phyloP scores from a whole-genome alignment of 2,329 filamentous ascomycete species.

The Pestalotiopsis sp. region DNA sequence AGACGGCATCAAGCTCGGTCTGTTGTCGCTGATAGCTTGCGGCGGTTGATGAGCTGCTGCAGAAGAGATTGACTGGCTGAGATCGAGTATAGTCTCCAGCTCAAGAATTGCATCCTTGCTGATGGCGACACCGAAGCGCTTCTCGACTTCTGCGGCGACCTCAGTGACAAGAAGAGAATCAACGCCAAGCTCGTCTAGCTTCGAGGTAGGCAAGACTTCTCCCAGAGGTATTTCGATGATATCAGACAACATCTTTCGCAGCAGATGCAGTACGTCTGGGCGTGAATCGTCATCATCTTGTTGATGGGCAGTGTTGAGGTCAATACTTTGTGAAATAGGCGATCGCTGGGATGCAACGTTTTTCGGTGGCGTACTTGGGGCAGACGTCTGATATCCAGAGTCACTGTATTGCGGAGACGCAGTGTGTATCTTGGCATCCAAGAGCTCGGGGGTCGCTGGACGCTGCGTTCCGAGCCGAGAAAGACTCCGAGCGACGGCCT shows the following conservation, averaged over 20 bases:
- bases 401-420: not conserved
- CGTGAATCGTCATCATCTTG: not conserved
- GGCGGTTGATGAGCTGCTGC: not conserved
- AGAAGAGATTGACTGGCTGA: not conserved
- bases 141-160: slow-evolving; percentile 31
- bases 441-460: not conserved
- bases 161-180: slow-evolving; percentile 40
- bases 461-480: not conserved
- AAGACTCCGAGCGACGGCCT: slow-evolving; percentile 14
- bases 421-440: not conserved
- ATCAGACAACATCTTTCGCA: slow-evolving; percentile 18
- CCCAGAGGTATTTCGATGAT: slow-evolving; percentile 22
- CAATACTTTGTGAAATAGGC: not conserved
- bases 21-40: not conserved
- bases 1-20: not conserved
- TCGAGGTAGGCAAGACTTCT: slow-evolving; percentile 22
- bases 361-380: not conserved
- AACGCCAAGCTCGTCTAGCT: slow-evolving; percentile 36
- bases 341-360: not conserved
- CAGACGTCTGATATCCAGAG: not conserved
- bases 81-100: not conserved
- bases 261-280: not conserved
- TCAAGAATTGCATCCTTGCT: slow-evolving; percentile 5
- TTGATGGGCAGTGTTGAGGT: not conserved
- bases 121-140: slow-evolving; percentile 17